Percentiles rank a stretch among this genome's conserved stretches.
Evolutionary conservation across 1,284 basidiomycete species (phyloP).

Genomic region (Xanthoconium separans): DNA sequence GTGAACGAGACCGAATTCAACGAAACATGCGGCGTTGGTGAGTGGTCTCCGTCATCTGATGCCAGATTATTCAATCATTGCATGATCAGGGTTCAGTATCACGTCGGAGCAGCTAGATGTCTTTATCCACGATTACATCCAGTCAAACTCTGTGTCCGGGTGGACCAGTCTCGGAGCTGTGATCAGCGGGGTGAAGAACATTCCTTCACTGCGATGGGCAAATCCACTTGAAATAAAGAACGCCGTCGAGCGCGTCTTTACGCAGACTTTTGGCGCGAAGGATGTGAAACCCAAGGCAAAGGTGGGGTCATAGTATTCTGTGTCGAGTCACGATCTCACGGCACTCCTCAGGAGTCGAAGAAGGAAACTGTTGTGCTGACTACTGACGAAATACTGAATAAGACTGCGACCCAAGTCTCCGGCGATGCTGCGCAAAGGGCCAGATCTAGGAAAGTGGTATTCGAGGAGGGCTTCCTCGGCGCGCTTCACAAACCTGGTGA

Average conservation of each 20-base stretch:
- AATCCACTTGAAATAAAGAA: constrained; percentile 88
- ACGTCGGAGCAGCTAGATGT: constrained; percentile 67
- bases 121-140: constrained; percentile 63
- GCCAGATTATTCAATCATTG: not conserved
- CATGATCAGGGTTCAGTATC: constrained; percentile 71
- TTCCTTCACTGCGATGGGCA: constrained; percentile 84
- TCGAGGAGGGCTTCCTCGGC: constrained; percentile 94
- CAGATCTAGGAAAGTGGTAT: constrained; percentile 67
- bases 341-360: constrained; percentile 51
- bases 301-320: constrained; percentile 40
- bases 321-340: constrained; percentile 2
- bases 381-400: constrained; percentile 26
- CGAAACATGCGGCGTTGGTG: constrained; percentile 85
- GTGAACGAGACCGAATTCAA: constrained; percentile 79
- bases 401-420: constrained; percentile 33
- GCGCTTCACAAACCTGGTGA: constrained; percentile 92
- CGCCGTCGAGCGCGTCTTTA: constrained; percentile 78
- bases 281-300: constrained; percentile 72
- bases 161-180: constrained; percentile 77
- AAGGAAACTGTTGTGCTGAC: constrained; percentile 34
- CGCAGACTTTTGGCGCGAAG: constrained; percentile 78
- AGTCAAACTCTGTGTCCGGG: constrained; percentile 53
- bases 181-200: constrained; percentile 70
- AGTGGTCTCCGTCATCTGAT: constrained; percentile 32
- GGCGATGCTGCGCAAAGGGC: constrained; percentile 38